phyloP scores from a whole-genome alignment of 169 alveolate genomes.

The Plasmodium blacklocki region DNA sequence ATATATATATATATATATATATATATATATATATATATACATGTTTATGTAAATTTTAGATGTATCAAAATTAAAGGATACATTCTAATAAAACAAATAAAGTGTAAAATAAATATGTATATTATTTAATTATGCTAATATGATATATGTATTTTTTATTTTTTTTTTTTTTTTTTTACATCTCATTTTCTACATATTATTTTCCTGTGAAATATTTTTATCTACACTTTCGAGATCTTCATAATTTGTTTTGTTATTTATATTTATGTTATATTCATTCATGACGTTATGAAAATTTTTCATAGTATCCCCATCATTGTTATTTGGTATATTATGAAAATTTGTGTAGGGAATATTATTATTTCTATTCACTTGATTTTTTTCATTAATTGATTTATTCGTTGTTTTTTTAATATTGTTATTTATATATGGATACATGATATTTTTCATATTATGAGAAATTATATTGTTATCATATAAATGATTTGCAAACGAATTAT shows the following conservation, averaged over 20 bases:
- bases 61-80: neutral
- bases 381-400: conserved; percentile 10
- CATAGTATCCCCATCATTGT: conserved; percentile 21
- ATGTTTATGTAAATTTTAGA: neutral
- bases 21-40: neutral
- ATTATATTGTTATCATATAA: conserved; percentile 17
- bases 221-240: neutral
- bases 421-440: conserved; percentile 6
- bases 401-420: conserved; percentile 7
- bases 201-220: conserved; percentile 4
- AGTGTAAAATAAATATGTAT: neutral
- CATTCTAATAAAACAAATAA: neutral
- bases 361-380: conserved; percentile 17
- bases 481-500: conserved; percentile 2
- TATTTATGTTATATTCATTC: conserved; percentile 29
- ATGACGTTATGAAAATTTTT: conserved; percentile 7
- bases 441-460: conserved; percentile 12
- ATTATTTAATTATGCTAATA: neutral
- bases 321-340: conserved; percentile 19
- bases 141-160: neutral
- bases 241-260: conserved; percentile 1
- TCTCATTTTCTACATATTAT: conserved; percentile 12
- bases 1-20: neutral
- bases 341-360: conserved; percentile 10
- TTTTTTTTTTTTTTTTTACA: conserved; percentile 2